Evolutionary conservation across 2,329 filamentous ascomycete species (phyloP), one percentile per base, ranked within the genome.

Genomic region (Chaetomiaceae sp.): DNA sequence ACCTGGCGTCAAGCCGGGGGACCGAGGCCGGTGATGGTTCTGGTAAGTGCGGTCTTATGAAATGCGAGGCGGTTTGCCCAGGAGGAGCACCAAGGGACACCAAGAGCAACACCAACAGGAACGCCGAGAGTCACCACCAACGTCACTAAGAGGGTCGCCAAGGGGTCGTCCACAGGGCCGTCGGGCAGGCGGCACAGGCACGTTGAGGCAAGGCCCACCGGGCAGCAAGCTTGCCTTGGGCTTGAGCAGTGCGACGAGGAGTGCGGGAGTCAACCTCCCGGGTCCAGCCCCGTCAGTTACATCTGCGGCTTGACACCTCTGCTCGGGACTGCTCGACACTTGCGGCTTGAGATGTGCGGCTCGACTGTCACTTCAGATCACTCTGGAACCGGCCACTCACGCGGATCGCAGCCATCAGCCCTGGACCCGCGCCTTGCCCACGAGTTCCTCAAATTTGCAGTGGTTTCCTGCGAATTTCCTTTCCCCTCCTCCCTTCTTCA

Each of bases 391-490:
- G 54, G 46, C 50, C 49, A 56, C 34, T 53, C 29, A 48, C 42
- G 37, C 36, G 50, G 29, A 29, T 23, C 40, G 39, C 23, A 34
- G 9, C 23, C 8, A 31, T 39, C 54, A 25, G 42, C 50, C 12
- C 8, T 22, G 45, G 55, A 58, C 53, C 48, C 48, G 20, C 44
- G 56, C 12, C 37, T n/a, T 47, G 33, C 51, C 48, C 34, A 43
- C 22, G 22, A 23, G 23, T 2, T 14, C 12, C 44, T 25, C 40
- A 51, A 47, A 42, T 51, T 31, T 20, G 14, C 6, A 17, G 31
- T 31, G 11, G 5, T 20, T 43, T 29, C 31, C 22, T 38, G 17
- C 47, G 22, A 47, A 45, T 29, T 39, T 47, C 27, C 17, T 29
- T 40, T 40, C 40, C 39, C 33, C 31, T 53, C 45, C 37, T 23